Evolutionary conservation across 2,329 filamentous ascomycete species (phyloP).

Genomic region (Trichoderma sp.): DNA sequence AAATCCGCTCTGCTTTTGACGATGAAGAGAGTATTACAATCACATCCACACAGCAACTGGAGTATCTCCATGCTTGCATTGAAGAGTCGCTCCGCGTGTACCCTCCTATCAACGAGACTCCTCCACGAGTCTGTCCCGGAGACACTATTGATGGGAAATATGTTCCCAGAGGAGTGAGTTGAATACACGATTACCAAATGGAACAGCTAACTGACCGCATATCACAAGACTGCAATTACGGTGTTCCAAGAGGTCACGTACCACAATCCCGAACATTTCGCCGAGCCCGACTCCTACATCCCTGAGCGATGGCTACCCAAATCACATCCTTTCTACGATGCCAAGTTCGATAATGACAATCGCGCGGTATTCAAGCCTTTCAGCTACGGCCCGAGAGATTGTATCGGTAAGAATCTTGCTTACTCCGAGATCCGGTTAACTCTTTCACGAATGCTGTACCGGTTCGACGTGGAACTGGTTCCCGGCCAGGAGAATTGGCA

Average conservation of each 20-base stretch:
- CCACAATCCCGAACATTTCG: constrained; percentile 44
- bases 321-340: constrained; percentile 33
- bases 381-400: constrained; percentile 39
- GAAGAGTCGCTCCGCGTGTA: constrained; percentile 45
- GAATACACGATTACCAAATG: constrained; percentile 32
- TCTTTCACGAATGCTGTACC: constrained; percentile 43
- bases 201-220: background rate
- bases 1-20: constrained; percentile 36
- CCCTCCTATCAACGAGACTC: constrained; percentile 34
- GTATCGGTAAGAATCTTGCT: constrained; percentile 43
- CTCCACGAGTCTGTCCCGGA: constrained; percentile 32
- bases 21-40: constrained; percentile 39
- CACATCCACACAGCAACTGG: constrained; percentile 28
- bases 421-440: constrained; percentile 50
- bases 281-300: constrained; percentile 42
- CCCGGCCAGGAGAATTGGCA: constrained; percentile 26
- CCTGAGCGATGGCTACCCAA: constrained; percentile 46
- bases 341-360: constrained; percentile 41
- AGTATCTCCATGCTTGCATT: constrained; percentile 42
- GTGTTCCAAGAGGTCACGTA: constrained; percentile 47
- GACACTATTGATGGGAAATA: constrained; percentile 34
- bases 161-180: constrained; percentile 37
- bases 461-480: constrained; percentile 43
- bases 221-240: constrained; percentile 39
- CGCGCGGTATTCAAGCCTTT: constrained; percentile 39